phyloP scores from a whole-genome alignment of 108 stramenopile species.

The Cylindrotheca closterium region DNA sequence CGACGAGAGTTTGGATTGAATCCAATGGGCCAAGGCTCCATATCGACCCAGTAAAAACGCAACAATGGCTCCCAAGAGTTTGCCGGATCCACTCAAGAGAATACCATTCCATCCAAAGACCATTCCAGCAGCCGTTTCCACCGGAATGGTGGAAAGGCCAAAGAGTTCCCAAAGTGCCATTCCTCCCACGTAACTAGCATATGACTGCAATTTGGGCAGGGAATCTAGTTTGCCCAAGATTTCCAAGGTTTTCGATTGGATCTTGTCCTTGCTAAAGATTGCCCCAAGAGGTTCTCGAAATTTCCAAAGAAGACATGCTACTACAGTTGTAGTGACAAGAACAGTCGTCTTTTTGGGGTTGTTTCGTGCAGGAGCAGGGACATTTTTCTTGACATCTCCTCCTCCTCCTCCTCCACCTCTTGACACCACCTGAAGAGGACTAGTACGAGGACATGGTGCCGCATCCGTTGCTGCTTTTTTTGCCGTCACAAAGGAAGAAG shows the following conservation, averaged over 20 bases:
- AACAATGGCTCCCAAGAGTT: slow-evolving; percentile 60
- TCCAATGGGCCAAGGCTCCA: slow-evolving; percentile 31
- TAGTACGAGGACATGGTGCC: too few relatives aligned
- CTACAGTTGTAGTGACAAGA: not conserved
- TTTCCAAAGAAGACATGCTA: slow-evolving; percentile 10
- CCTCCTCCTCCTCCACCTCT: not conserved
- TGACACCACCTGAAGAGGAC: not conserved
- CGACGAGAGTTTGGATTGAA: slow-evolving; percentile 36
- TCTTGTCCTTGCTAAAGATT: slow-evolving; percentile 26
- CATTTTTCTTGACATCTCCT: not conserved
- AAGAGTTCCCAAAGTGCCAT: slow-evolving; percentile 49
- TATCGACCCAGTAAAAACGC: slow-evolving; percentile 60
- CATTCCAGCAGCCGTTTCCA: slow-evolving; percentile 61
- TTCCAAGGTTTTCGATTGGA: slow-evolving; percentile 24
- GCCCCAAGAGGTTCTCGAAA: slow-evolving; percentile 14
- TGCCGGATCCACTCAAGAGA: slow-evolving; percentile 43
- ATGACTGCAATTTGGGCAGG: slow-evolving; percentile 13
- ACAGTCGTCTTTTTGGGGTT: not conserved
- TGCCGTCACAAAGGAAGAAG: too few relatives aligned
- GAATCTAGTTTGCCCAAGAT: slow-evolving; percentile 21
- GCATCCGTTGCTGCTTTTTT: too few relatives aligned
- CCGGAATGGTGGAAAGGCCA: slow-evolving; percentile 54
- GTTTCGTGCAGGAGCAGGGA: not conserved
- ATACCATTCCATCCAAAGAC: slow-evolving; percentile 37
- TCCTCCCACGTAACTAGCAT: slow-evolving; percentile 24